A percentile compares a stretch with the other conserved stretches of the same genome.
phyloP scores from a whole-genome alignment of 2,329 filamentous ascomycete species.

The Botrytis paeoniae region DNA sequence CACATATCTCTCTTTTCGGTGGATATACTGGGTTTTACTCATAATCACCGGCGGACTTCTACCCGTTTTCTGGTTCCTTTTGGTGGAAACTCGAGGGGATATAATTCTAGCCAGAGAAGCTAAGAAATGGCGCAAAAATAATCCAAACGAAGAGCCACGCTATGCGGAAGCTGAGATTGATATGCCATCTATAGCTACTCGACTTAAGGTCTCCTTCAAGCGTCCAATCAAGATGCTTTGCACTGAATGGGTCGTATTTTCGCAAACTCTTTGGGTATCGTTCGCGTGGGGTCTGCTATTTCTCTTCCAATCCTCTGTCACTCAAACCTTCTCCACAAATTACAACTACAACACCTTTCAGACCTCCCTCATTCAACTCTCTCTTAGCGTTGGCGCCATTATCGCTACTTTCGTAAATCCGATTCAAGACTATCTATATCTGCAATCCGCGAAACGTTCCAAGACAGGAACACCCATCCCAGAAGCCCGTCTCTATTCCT shows the following conservation, averaged over 20 bases:
- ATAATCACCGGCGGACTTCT: constrained; percentile 45
- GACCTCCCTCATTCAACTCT: constrained; percentile 32
- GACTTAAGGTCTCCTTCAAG: constrained; percentile 16
- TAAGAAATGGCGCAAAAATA: constrained; percentile 22
- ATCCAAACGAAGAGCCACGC: constrained; percentile 15
- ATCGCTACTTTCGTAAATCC: constrained; percentile 20
- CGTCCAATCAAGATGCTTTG: constrained; percentile 45
- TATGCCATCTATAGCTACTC: constrained; percentile 12
- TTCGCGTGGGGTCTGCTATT: constrained; percentile 22
- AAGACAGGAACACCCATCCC: constrained; percentile 42
- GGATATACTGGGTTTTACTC: constrained; percentile 35
- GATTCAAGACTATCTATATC: constrained; percentile 18
- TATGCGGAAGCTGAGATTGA: constrained; percentile 14
- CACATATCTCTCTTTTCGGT: constrained; percentile 31
- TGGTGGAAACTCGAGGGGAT: constrained; percentile 45
- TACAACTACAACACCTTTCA: constrained; percentile 59
- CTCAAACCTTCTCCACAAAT: constrained; percentile 59
- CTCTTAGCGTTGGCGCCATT: constrained; percentile 20
- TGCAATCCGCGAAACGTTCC: constrained; percentile 15
- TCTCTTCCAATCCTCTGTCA: constrained; percentile 42
- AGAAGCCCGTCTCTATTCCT: constrained; percentile 76
- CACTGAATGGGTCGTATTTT: constrained; percentile 59
- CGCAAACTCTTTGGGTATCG: constrained; percentile 61
- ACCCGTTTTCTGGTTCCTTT: constrained; percentile 40
- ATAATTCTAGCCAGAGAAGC: constrained; percentile 38